These are phyloP conservation scores for Lactarius evosmus DNA, from an alignment of 768 basidiomycete species.

Conservation along the genomic window DNA sequence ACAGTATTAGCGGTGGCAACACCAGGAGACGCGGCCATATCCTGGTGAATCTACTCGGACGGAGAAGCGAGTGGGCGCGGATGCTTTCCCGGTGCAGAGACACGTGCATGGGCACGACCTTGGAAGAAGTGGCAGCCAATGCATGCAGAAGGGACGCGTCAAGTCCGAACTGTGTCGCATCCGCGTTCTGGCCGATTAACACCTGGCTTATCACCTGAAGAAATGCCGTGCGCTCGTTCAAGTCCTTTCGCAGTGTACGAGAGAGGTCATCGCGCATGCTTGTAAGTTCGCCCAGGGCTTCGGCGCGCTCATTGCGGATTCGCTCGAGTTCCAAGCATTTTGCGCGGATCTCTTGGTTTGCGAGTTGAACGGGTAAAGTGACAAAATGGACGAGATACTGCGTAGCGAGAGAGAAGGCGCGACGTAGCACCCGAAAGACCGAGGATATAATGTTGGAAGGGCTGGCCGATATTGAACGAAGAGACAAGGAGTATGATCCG, in stretches of 20 bases:
- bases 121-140: constrained; percentile 14
- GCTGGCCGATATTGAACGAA: constrained; percentile 26
- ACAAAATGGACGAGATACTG: constrained; percentile 32
- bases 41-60: constrained; percentile 65
- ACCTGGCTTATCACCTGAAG: constrained; percentile 19
- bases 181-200: constrained; percentile 15
- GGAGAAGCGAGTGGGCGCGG: constrained; percentile 44
- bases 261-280: constrained; percentile 49
- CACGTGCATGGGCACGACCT: constrained; percentile 25
- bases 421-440: constrained; percentile 15
- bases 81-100: constrained; percentile 29
- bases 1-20: constrained; percentile 63
- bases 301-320: constrained; percentile 65
- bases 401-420: constrained; percentile 14
- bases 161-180: constrained; percentile 10
- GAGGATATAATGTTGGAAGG: constrained; percentile 25
- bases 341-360: constrained; percentile 62
- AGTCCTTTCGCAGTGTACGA: constrained; percentile 32
- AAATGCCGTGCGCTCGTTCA: constrained; percentile 21
- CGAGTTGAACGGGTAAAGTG: constrained; percentile 57
- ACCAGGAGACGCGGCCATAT: constrained; percentile 82
- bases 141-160: constrained; percentile 6
- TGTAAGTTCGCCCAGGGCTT: constrained; percentile 61
- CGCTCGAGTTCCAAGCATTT: constrained; percentile 58
- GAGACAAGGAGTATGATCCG: constrained; percentile 10